Base-by-base conservation (phyloP, 2,329 filamentous ascomycete genomes). In the Alternaria brassicae region DNA sequence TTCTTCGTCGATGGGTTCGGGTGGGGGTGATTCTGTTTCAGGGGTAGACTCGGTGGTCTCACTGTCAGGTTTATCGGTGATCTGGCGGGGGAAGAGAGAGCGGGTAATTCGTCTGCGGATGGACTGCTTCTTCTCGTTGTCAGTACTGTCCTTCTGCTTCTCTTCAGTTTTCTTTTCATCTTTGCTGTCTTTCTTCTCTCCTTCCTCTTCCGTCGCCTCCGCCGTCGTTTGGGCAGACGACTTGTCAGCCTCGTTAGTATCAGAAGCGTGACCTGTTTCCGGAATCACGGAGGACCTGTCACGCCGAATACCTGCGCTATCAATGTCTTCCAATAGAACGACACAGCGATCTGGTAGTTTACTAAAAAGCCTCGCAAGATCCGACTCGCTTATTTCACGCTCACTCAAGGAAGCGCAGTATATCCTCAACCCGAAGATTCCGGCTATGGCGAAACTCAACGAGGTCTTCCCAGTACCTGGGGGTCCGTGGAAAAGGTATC, bases 401-500 rank as follows among this genome's bases (percentile, higher is more conserved):
- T 97, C 92, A 50, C 79, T 79, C 32, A 83, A 70, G 17, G 77
- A 79, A 30, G 82, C 79, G 50, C 77, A 79, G 66, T 81, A 81
- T 27, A 83, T 78, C 40, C 79, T 75, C 2, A 83, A 69, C 2
- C 81, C 80, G 54, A 83, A 83, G 34, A 82, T 76, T 1, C 81
- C 81, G 10, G 81, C 81, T 1, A 83, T 67, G 0, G 82, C 80
- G 27, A 77, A 73, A 1, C 66, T 70, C n/a, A 75, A 60, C 0
- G 65, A 70, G 1, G 87, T 90, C 77, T 94, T 95, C 13, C 91
- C 91, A 0, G 91, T 93, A 1, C 91, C 91, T 0, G 91, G 91
- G 0, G 91, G 91, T 0, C 92, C 92, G 64, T 93, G 83, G 15
- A 96, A 86, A 0, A 96, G 84, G 70, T 95, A 96, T 0, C 92